phyloP scores from a whole-genome alignment of 805 yeast genomes.

The Suhomyces prunicola region DNA sequence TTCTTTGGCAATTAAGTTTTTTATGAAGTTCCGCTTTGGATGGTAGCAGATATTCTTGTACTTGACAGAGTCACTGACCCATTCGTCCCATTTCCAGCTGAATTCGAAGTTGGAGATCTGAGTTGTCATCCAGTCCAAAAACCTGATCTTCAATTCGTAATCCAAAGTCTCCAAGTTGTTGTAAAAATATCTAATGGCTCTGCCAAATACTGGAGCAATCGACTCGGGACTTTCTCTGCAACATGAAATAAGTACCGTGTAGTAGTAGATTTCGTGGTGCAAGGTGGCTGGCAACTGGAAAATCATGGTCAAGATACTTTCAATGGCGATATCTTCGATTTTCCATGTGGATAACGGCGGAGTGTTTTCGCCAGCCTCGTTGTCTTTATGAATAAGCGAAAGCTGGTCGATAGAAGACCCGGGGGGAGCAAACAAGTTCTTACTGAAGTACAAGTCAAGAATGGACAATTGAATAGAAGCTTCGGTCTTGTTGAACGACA shows the following conservation, averaged over 20 bases:
- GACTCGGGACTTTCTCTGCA: constrained; percentile 70
- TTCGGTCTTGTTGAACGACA: constrained; percentile 87
- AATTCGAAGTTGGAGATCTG: constrained; percentile 92
- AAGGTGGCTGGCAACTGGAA: constrained; percentile 69
- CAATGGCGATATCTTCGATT: constrained; percentile 85
- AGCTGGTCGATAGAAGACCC: constrained; percentile 78
- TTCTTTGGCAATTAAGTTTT: constrained; percentile 79
- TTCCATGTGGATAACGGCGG: constrained; percentile 73
- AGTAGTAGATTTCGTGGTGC: constrained; percentile 73
- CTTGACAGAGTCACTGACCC: constrained; percentile 62
- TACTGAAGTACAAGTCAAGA: constrained; percentile 67
- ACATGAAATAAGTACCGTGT: constrained; percentile 79
- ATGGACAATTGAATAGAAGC: constrained; percentile 80
- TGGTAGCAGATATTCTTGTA: constrained; percentile 51
- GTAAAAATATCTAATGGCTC: constrained; percentile 83
- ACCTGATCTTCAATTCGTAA: constrained; percentile 68
- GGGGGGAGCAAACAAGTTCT: constrained; percentile 49
- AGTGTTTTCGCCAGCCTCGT: constrained; percentile 35
- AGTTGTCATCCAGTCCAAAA: constrained; percentile 86
- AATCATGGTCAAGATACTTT: constrained; percentile 72
- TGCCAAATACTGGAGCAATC: constrained; percentile 91
- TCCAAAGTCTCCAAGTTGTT: constrained; percentile 64
- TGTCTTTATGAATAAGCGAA: constrained; percentile 39
- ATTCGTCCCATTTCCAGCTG: constrained; percentile 97
- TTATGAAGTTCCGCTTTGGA: constrained; percentile 71